A percentile compares a stretch with the other conserved stretches of the same genome.
phyloP scores from a whole-genome alignment of 1,284 basidiomycete species.

The Cutaneotrichosporon cutaneum region DNA sequence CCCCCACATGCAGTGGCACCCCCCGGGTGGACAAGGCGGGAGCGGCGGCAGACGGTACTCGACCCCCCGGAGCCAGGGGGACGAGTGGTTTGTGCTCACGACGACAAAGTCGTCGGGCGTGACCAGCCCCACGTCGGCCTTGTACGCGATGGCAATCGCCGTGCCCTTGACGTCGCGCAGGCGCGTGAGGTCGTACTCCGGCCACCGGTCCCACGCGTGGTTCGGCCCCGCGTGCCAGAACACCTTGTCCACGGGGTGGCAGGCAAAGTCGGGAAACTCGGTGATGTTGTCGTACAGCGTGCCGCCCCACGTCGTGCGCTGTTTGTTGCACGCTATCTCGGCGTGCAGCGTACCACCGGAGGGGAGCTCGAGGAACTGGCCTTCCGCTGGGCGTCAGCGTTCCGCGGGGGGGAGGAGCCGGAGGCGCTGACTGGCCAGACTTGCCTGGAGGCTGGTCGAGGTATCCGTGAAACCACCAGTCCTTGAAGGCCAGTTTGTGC shows the following conservation, averaged over 20 bases:
- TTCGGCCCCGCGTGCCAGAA: no score
- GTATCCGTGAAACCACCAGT: constrained; percentile 5
- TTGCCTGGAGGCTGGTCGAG: neutral
- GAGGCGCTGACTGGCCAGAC: no score
- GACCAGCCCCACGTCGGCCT: constrained; percentile 58
- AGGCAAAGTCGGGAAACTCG: neutral
- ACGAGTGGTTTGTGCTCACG: constrained; percentile 69
- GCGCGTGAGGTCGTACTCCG: neutral
- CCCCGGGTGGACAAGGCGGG: constrained; percentile 66
- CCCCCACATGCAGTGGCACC: constrained; percentile 69
- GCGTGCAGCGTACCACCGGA: constrained; percentile 32
- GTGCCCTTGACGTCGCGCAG: constrained; percentile 4
- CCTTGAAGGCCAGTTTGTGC: neutral
- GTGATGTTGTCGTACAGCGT: no score
- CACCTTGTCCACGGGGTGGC: no score
- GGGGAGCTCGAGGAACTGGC: constrained; percentile 14
- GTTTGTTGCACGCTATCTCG: constrained; percentile 43
- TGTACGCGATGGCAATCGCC: constrained; percentile 65
- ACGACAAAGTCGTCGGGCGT: constrained; percentile 66
- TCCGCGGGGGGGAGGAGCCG: no score
- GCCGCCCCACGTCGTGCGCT: constrained; percentile 27
- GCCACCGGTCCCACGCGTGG: no score
- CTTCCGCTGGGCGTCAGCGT: constrained; percentile 6
- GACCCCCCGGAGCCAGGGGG: constrained; percentile 67
- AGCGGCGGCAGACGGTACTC: constrained; percentile 65